Evolutionary conservation across 345 rosid genomes (phyloP).

Genomic region (Corchorus olitorius): DNA sequence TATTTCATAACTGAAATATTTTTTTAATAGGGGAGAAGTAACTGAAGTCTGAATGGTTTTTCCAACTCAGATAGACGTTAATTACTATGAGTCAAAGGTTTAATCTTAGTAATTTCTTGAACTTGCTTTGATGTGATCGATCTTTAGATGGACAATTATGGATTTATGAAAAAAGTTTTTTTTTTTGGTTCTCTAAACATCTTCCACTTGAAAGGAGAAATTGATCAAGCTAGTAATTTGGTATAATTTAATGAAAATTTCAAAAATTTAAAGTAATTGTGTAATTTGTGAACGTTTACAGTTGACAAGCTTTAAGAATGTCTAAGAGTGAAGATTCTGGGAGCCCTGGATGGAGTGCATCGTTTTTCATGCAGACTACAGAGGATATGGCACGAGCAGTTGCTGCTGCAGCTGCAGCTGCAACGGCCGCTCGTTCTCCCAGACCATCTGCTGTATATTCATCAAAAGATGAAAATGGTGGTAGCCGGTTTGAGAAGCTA

Average conservation of each 20-base stretch:
- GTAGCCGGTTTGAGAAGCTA: constrained; percentile 69
- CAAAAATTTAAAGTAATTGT: background rate
- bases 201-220: background rate
- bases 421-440: constrained; percentile 69
- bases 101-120: background rate
- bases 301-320: constrained; percentile 52
- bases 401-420: constrained; percentile 76
- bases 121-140: background rate
- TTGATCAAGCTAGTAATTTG: background rate
- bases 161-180: background rate
- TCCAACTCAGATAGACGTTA: background rate
- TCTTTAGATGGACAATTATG: constrained; percentile 7
- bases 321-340: constrained; percentile 65
- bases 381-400: constrained; percentile 86
- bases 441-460: constrained; percentile 86
- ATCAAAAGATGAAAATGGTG: constrained; percentile 60
- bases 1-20: constrained; percentile 18
- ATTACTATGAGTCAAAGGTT: background rate
- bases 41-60: constrained; percentile 16
- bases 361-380: constrained; percentile 63
- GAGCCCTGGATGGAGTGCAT: constrained; percentile 84
- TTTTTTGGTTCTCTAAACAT: background rate
- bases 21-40: constrained; percentile 12
- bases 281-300: constrained; percentile 20
- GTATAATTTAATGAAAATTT: background rate